phyloP scores from a whole-genome alignment of 2,329 filamentous ascomycete genomes.

The Sporothrix euskadiensis region DNA sequence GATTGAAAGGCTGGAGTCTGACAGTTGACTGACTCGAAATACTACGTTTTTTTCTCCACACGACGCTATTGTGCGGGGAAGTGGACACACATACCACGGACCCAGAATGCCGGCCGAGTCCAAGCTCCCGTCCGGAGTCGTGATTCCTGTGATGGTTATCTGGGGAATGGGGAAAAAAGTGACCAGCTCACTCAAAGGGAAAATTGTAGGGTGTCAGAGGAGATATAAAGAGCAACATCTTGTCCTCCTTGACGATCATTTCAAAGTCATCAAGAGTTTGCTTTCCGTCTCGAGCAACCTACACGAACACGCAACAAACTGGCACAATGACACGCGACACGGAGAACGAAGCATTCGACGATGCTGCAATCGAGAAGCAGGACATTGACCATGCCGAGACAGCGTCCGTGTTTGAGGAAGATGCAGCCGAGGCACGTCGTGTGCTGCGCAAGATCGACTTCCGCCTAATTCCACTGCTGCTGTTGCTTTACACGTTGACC shows the following conservation, averaged over 20 bases:
- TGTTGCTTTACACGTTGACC: slow-evolving; percentile 70
- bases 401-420: neutral
- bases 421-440: neutral
- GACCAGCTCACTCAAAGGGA: too few relatives aligned
- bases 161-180: neutral
- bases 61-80: neutral
- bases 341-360: neutral
- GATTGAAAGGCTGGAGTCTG: too few relatives aligned
- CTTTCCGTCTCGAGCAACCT: neutral
- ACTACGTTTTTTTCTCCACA: neutral
- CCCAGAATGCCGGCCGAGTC: slow-evolving; percentile 5
- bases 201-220: neutral
- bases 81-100: neutral
- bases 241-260: neutral
- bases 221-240: neutral
- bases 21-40: neutral
- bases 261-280: too few relatives aligned
- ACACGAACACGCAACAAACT: neutral
- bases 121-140: slow-evolving; percentile 12
- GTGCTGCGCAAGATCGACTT: slow-evolving; percentile 65
- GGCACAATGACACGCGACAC: neutral
- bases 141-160: neutral
- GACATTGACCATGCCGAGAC: slow-evolving; percentile 10
- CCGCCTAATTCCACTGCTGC: slow-evolving; percentile 66
- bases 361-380: neutral